phyloP scores from a whole-genome alignment of 1,284 basidiomycete species.

The Puccinia horiana region DNA sequence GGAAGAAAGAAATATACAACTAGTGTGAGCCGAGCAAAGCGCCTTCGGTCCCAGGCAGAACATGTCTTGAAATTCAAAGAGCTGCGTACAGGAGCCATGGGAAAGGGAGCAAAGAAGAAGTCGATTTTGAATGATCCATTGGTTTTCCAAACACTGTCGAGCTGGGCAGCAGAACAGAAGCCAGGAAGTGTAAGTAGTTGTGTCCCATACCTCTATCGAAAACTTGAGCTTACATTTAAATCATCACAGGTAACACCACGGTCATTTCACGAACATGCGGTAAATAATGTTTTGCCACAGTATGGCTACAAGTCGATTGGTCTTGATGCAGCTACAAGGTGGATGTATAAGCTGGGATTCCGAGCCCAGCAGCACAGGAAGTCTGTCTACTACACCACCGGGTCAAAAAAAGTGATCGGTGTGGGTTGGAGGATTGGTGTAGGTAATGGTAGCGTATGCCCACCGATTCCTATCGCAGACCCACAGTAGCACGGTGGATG shows the following conservation, averaged over 20 bases:
- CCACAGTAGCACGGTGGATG: too few species aligned
- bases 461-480: too few species aligned
- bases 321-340: neutral
- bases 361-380: neutral
- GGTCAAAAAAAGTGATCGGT: too few species aligned
- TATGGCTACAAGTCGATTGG: neutral
- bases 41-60: neutral
- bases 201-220: neutral
- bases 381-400: constrained; percentile 21
- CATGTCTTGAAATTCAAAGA: constrained; percentile 9
- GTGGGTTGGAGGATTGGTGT: too few species aligned
- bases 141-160: neutral
- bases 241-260: neutral
- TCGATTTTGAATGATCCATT: neutral
- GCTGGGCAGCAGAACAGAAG: constrained; percentile 22
- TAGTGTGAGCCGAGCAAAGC: neutral
- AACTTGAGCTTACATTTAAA: neutral
- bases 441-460: too few species aligned
- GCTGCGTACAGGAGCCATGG: neutral
- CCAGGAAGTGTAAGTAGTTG: neutral
- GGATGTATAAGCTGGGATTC: constrained; percentile 38
- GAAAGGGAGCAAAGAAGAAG: neutral
- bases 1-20: neutral
- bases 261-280: constrained; percentile 10
- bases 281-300: neutral